phyloP scores from a whole-genome alignment of 768 basidiomycete genomes.

The Grammothele lineata region DNA sequence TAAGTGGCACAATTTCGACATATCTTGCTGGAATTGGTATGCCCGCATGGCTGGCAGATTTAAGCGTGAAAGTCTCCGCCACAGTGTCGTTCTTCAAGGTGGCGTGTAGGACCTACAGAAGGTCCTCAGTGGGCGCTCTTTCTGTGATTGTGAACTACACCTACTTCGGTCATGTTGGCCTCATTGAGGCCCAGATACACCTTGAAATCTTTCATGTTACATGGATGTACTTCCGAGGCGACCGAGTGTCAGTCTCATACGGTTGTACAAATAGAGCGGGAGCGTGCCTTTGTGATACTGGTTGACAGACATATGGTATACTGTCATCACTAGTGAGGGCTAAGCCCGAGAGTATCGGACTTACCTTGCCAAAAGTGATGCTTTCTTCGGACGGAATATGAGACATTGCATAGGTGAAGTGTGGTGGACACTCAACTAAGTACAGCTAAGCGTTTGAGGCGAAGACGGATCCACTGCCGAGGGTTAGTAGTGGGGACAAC shows the following conservation, averaged over 20 bases:
- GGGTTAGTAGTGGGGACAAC: constrained; percentile 41
- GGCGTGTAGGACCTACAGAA: constrained; percentile 42
- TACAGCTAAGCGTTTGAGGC: constrained; percentile 53
- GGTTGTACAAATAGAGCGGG: too few relatives aligned
- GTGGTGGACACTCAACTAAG: too few relatives aligned
- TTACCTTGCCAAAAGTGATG: constrained; percentile 80
- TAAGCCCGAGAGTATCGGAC: constrained; percentile 5
- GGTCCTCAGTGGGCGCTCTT: background rate
- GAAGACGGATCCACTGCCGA: constrained; percentile 70
- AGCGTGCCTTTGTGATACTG: too few relatives aligned
- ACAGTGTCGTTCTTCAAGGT: constrained; percentile 61
- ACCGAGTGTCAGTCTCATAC: too few relatives aligned
- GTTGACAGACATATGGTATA: too few relatives aligned
- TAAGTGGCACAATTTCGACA: constrained; percentile 71
- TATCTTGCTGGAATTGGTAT: constrained; percentile 61
- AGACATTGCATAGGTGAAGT: too few relatives aligned
- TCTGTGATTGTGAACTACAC: background rate
- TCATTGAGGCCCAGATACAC: constrained; percentile 59
- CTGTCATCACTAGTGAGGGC: background rate
- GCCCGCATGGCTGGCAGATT: constrained; percentile 51
- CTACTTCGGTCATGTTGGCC: constrained; percentile 60
- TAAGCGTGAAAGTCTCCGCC: constrained; percentile 60
- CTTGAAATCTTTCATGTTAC: constrained; percentile 83
- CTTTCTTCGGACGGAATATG: too few relatives aligned
- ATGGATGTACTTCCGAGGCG: constrained; percentile 66